Evolutionary conservation across 2,329 filamentous ascomycete species (phyloP), one percentile per base, ranked within the genome.

Genomic region (Aureobasidium sp.): DNA sequence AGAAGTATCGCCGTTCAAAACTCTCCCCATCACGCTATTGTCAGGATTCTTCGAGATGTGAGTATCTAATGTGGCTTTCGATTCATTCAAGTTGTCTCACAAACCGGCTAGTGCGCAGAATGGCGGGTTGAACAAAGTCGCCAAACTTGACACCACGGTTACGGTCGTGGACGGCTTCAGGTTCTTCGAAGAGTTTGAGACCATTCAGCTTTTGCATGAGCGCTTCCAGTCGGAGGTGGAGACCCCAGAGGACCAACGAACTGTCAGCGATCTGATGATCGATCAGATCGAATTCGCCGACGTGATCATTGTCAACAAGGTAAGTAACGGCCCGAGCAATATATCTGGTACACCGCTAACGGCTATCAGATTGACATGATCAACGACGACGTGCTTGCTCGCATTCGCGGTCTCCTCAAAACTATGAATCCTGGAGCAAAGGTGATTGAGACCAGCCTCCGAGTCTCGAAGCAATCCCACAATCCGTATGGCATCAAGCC

Each of bases 201-300:
- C 88, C 0, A 78, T 80, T 1, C 85, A 90, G 62, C 80, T 90
- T 15, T 73, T 90, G 0, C 86, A 85, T 0, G 81, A 84, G 24
- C 80, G 87, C 1, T 84, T 82, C 61, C 78, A 79, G 1, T 71
- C 78, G 14, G 79, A 85, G 5, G 84, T 87, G 31, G 82, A 86
- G 77, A 82, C 5, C 71, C 82, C 68, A 0, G 87, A 90, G 66
- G 88, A 91, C 63, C 86, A 91, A 66, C 77, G 87, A 0, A 90
- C 86, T 0, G 87, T 91, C 2, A 89, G 86, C 0, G 87, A 90
- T 66, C 78, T 91, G 0, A 88, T 90, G 80, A 86, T 89, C 0
- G 87, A 90, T 66, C 87, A 90, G 68, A 88, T 90, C 63, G 88
- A 91, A 72, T 91, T 91, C 67, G 86, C 87, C 0, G 86, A 90